Base-by-base conservation (phyloP, 768 basidiomycete genomes). In the Hysterangium stoloniferum region DNA sequence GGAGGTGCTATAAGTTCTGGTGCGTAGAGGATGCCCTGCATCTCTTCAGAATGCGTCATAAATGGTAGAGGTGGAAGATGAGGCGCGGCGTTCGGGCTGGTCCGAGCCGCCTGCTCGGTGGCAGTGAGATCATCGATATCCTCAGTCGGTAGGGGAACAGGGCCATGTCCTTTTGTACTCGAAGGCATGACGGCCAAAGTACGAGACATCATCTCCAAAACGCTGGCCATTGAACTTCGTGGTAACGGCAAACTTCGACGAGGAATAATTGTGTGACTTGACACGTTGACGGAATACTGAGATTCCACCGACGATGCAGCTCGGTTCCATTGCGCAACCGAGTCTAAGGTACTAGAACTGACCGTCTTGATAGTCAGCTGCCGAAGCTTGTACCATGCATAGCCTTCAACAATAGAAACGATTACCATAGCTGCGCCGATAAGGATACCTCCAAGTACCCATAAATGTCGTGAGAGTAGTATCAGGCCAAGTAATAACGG, bases 121-220 rank as follows among this genome's bases (percentile, higher is more conserved):
- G 84, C 83, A 19, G 79, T 80, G 38, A 86, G 69, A 66, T 89
- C 86, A 64, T 91, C 84, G n/a, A 91, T 65, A 6, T 76, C 82
- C 65, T 90, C 86, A 2, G 84, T 87, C 54, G 72, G 69, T 47
- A 88, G 70, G 29, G 87, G 82, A 29, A 86, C 70, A 46, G 82
- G 72, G 4, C 83, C 82, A 46, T 75, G 71, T 43, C 68, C 63
- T 35, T 72, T 72, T 19, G 75, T 72, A 8, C 73, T 67, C 3
- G 80, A 75, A 3, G 86, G 86, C 70, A 77, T 76, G 6, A 87
- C 84, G 4, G 86, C 84, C 35, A 88, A 69, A 15, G 85, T 87
- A 50, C 79, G 57, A 53, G 82, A 81, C 82, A 90, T 87, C 84
- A 90, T 86, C 61, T 89, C 86, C 52, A 90, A 68, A 43, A 90